Base-by-base conservation (phyloP, 202 grass and related monocot species). In the Eragrostis tef region DNA sequence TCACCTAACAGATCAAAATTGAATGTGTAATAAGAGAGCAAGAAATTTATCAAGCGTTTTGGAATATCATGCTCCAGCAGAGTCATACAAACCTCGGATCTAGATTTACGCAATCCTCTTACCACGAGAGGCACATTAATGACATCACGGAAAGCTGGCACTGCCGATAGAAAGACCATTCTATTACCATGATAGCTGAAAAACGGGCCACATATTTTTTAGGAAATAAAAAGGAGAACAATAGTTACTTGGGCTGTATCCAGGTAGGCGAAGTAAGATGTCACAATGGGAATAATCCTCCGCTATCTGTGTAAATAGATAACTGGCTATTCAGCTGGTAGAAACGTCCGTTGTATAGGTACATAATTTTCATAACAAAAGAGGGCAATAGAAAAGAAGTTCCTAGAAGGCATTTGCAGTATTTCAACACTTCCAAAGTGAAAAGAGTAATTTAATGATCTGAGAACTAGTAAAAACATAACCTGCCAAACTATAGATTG, bases 401-500 rank as follows among this genome's bases (percentile, higher is more conserved):
- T 1, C 11, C 0, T 31, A 62, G 11, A 27, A n/a, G n/a, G n/a
- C n/a, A n/a, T n/a, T n/a, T n/a, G n/a, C n/a, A n/a, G n/a, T n/a
- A n/a, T n/a, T n/a, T n/a, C n/a, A n/a, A n/a, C n/a, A n/a, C n/a
- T n/a, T n/a, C n/a, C n/a, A n/a, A n/a, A n/a, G n/a, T n/a, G n/a
- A n/a, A 29, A 31, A 16, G 26, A 11, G 5, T 7, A 5, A 15
- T 26, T 16, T 31, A 63, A 63, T 63, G 26, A 63, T 34, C 25
- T 16, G 60, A 7, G 25, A 31, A 61, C 27, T 27, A 61, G 24
- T 13, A 27, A 61, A 27, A 58, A 16, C 50, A 48, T 79, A 20
- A 94, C 95, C 95, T 98, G 95, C 92, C 92, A 93, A 31, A 98
- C 92, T 81, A 98, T 88, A 42, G 96, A 98, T 17, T 87, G 96